Evolutionary conservation across 305 asterid genomes (phyloP).

Genomic region (Fraxinus paxiana): DNA sequence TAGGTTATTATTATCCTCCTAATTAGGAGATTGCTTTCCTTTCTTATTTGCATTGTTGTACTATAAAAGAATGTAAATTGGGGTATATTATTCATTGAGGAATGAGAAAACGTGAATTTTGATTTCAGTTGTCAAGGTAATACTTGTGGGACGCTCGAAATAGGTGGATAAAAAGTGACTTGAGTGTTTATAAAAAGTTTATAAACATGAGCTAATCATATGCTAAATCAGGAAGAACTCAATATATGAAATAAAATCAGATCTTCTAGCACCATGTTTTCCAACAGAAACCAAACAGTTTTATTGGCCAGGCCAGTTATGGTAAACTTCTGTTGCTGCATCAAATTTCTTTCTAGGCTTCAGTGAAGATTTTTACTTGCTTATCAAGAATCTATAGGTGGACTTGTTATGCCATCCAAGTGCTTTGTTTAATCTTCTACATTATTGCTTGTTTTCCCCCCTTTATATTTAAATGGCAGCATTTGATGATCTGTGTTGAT

Average conservation of each 20-base stretch:
- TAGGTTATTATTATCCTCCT: not conserved
- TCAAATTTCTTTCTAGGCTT: not conserved
- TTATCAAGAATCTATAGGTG: not conserved
- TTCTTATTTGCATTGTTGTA: not conserved
- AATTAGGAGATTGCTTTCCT: not conserved
- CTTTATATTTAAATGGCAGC: not conserved
- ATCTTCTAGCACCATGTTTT: not conserved
- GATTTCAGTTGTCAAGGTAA: too few species aligned
- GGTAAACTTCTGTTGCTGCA: not conserved
- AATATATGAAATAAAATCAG: not conserved
- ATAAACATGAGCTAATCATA: too few species aligned
- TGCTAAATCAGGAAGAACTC: not conserved
- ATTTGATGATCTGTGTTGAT: constrained; percentile 24
- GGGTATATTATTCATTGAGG: not conserved
- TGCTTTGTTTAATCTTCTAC: not conserved
- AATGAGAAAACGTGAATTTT: not conserved
- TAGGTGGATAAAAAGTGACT: too few species aligned
- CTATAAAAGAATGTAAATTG: not conserved
- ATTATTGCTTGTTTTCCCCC: not conserved
- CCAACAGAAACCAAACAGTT: not conserved
- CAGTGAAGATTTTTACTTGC: not conserved
- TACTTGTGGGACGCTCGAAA: too few species aligned
- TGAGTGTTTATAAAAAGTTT: too few species aligned
- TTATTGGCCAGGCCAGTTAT: not conserved
- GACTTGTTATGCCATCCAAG: not conserved